These are phyloP conservation scores for Microstegium vimineum DNA, from an alignment of 176 grass and related monocot genomes.

Conservation along the genomic window DNA sequence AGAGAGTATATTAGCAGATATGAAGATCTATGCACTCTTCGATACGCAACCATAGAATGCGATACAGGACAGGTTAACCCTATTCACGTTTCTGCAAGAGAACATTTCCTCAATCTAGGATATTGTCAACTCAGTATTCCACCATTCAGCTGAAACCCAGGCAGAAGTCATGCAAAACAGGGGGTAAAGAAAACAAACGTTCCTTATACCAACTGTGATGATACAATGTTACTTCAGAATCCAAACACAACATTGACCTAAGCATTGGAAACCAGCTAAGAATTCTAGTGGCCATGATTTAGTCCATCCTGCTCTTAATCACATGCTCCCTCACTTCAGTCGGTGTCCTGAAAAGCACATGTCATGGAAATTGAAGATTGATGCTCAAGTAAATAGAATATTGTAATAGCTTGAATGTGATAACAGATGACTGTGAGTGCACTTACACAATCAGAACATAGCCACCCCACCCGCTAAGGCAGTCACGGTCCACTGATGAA, in stretches of 20 bases:
- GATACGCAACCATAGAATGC: background rate
- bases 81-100: background rate
- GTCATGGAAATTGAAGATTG: background rate
- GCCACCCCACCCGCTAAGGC: conserved; percentile 93
- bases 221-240: conserved; percentile 27
- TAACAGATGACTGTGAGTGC: background rate
- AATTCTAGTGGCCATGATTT: conserved; percentile 10
- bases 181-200: background rate
- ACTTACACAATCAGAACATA: conserved; percentile 93
- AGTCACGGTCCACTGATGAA: conserved; percentile 89
- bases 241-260: background rate
- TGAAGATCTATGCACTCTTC: background rate
- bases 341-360: conserved; percentile 54
- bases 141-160: background rate
- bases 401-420: background rate
- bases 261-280: background rate
- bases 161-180: background rate
- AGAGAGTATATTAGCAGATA: background rate
- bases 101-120: background rate
- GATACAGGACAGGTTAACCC: background rate
- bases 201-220: background rate
- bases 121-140: background rate
- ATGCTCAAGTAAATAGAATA: background rate
- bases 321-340: conserved; percentile 80
- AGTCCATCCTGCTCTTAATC: conserved; percentile 96